phyloP scores from a whole-genome alignment of 2,329 filamentous ascomycete species.

The Metarhizium humberi region DNA sequence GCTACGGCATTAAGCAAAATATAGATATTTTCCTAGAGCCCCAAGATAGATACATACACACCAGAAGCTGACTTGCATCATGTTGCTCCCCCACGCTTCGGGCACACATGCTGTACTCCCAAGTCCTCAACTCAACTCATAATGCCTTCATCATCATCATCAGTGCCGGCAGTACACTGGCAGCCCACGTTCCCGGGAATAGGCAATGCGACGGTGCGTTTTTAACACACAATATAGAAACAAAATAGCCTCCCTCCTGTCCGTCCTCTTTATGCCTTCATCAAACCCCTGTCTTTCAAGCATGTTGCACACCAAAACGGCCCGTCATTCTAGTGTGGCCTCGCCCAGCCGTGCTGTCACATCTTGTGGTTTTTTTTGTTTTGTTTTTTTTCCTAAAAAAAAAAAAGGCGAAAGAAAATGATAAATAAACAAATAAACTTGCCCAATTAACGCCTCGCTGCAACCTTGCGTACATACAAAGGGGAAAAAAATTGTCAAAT shows the following conservation, averaged over 20 bases:
- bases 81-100: not conserved
- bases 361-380: too few species aligned
- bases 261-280: not conserved
- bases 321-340: not conserved
- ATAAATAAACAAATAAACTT: not conserved
- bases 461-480: constrained; percentile 11
- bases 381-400: not conserved
- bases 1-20: not conserved
- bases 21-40: not conserved
- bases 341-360: not conserved
- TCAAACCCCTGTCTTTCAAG: not conserved
- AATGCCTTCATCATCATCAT: not conserved
- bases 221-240: not conserved
- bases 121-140: not conserved
- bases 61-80: not conserved
- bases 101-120: not conserved
- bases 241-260: not conserved
- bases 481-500: not conserved
- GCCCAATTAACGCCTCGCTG: constrained; percentile 13
- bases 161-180: not conserved
- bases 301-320: not conserved
- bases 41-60: not conserved
- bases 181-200: not conserved
- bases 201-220: not conserved
- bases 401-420: not conserved